These are phyloP conservation scores for Colletotrichum higginsianum DNA, from an alignment of 2,329 filamentous ascomycete species.

Conservation along the genomic window DNA sequence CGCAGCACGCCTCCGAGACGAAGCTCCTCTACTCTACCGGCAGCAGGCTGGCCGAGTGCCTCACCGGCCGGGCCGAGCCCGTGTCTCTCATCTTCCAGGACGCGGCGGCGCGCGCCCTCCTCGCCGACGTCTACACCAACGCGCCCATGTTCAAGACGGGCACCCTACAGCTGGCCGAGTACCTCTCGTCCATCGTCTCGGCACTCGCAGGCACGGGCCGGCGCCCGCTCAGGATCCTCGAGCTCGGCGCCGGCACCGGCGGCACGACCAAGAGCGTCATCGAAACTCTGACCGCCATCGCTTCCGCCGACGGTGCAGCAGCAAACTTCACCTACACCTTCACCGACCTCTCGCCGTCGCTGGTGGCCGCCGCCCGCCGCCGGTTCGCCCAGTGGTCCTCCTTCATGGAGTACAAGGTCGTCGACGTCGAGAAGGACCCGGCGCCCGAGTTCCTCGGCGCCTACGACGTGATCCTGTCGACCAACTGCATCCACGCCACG, in stretches of 20 bases:
- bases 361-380: conserved; percentile 48
- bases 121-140: conserved; percentile 1
- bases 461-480: conserved; percentile 52
- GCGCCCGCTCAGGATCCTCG: conserved; percentile 53
- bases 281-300: too few relatives aligned
- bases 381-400: conserved; percentile 45
- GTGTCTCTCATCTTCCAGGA: neutral
- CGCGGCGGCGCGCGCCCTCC: neutral
- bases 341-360: conserved; percentile 56
- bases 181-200: too few relatives aligned
- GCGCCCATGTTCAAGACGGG: conserved; percentile 2
- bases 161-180: too few relatives aligned
- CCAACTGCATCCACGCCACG: conserved; percentile 54
- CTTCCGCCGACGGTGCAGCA: too few relatives aligned
- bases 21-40: neutral
- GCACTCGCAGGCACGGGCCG: too few relatives aligned
- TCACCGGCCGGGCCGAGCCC: conserved; percentile 1
- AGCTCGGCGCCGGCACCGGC: conserved; percentile 61
- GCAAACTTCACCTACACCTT: conserved; percentile 56
- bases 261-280: conserved; percentile 53
- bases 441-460: conserved; percentile 32
- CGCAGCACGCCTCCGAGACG: neutral
- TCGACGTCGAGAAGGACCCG: conserved; percentile 50
- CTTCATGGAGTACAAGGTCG: conserved; percentile 47
- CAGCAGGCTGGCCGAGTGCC: neutral